These are phyloP conservation scores for Salvia miltiorrhiza DNA, from an alignment of 257 asterid species.

Conservation along the genomic window DNA sequence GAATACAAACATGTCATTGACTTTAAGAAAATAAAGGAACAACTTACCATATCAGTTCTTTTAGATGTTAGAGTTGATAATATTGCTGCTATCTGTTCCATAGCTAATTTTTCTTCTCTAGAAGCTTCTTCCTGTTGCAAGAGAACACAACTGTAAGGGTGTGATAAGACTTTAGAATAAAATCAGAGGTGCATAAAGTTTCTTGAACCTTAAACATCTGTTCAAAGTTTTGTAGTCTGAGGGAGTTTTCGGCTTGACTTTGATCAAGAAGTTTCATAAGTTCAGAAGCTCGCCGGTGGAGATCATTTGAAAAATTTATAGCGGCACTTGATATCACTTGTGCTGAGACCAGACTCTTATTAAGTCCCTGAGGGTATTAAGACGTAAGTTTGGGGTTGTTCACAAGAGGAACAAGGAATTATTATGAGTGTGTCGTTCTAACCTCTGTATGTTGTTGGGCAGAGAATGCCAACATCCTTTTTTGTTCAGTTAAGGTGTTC, in stretches of 20 bases:
- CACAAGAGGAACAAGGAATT: background rate
- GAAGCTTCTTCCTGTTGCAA: conserved; percentile 65
- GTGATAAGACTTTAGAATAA: too few species aligned
- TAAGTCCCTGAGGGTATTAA: conserved; percentile 46
- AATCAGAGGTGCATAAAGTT: too few species aligned
- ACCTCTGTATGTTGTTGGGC: conserved; percentile 79
- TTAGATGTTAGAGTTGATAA: conserved; percentile 54
- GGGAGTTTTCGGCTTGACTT: conserved; percentile 43
- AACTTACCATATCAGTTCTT: conserved; percentile 52
- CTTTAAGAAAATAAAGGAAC: background rate
- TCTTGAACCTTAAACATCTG: conserved; percentile 7
- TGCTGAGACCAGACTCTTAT: conserved; percentile 52
- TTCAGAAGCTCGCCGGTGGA: conserved; percentile 51
- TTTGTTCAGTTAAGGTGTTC: conserved; percentile 54
- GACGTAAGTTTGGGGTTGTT: conserved; percentile 7
- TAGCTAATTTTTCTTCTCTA: conserved; percentile 59
- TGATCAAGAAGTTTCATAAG: conserved; percentile 54
- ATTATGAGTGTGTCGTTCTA: conserved; percentile 8
- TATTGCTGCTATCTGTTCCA: conserved; percentile 61
- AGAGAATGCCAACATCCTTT: conserved; percentile 46
- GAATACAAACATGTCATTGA: background rate
- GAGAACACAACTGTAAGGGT: background rate
- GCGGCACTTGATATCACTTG: conserved; percentile 65
- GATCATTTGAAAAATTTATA: conserved; percentile 51
- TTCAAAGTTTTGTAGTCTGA: conserved; percentile 50